Conservation (phyloP, 2,329 filamentous ascomycete species). For the Botryosphaeria agaves region DNA sequence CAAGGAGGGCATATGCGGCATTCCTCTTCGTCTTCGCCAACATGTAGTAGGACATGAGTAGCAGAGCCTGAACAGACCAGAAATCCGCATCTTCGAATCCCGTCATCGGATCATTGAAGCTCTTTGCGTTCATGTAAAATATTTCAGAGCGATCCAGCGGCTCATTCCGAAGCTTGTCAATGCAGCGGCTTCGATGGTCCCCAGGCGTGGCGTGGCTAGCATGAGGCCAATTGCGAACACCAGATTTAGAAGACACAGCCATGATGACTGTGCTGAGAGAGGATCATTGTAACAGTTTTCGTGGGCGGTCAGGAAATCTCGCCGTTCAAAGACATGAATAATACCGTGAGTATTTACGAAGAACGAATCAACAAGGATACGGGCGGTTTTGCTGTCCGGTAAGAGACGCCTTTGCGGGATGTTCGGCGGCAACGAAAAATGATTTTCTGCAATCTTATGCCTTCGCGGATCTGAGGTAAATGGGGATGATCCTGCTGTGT, state of each 20-base stretch:
- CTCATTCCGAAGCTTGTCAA: constrained; percentile 32
- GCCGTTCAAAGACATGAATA: constrained; percentile 40
- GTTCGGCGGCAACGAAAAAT: constrained; percentile 28
- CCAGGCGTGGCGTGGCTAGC: constrained; percentile 34
- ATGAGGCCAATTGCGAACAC: constrained; percentile 46
- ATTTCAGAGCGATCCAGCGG: constrained; percentile 37
- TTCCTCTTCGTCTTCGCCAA: constrained; percentile 44
- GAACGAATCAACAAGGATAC: constrained; percentile 39
- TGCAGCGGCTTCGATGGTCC: constrained; percentile 30
- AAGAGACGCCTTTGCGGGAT: constrained; percentile 34
- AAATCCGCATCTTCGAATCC: constrained; percentile 45
- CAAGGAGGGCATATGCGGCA: constrained; percentile 43
- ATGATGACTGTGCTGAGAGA: constrained; percentile 29
- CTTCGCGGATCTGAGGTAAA: constrained; percentile 41
- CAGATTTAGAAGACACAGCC: constrained; percentile 43
- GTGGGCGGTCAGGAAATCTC: constrained; percentile 30
- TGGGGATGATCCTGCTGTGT: constrained; percentile 32
- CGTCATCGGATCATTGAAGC: constrained; percentile 27
- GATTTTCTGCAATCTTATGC: constrained; percentile 38
- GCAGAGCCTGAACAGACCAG: constrained; percentile 46
- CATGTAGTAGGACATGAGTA: constrained; percentile 48
- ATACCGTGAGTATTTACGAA: constrained; percentile 47
- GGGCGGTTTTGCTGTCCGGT: constrained; percentile 36
- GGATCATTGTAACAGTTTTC: constrained; percentile 38
- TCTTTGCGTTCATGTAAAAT: constrained; percentile 43